Conservation (phyloP, 148 eudicot species). For the Camellia japonica region DNA sequence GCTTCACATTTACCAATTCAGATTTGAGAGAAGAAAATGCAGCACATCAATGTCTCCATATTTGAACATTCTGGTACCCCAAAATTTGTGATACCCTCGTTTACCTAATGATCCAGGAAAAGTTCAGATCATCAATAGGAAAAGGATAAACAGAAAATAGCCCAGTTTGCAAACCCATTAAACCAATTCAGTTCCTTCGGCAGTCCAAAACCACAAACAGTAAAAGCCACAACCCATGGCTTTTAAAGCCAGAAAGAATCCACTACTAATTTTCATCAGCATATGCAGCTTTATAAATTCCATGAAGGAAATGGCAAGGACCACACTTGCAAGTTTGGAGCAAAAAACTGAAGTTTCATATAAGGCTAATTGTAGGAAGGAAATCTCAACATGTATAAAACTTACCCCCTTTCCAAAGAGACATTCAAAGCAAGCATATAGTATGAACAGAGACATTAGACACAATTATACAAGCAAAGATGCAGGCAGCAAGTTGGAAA, state of each 20-base stretch:
- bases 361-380: background rate
- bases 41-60: constrained; percentile 91
- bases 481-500: background rate
- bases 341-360: background rate
- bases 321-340: background rate
- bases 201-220: background rate
- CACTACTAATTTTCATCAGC: background rate
- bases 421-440: background rate
- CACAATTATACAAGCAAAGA: background rate
- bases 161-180: background rate
- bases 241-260: background rate
- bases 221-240: background rate
- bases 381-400: background rate
- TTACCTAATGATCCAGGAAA: constrained; percentile 57
- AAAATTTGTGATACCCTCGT: constrained; percentile 90
- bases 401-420: background rate
- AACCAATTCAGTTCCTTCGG: background rate
- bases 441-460: background rate
- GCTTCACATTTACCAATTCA: constrained; percentile 68
- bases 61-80: constrained; percentile 99
- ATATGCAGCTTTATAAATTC: background rate
- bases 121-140: background rate
- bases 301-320: background rate
- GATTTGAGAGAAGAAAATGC: constrained; percentile 90
- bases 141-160: background rate